phyloP scores from a whole-genome alignment of 2,329 filamentous ascomycete species.

The Aspergillus intermedius region DNA sequence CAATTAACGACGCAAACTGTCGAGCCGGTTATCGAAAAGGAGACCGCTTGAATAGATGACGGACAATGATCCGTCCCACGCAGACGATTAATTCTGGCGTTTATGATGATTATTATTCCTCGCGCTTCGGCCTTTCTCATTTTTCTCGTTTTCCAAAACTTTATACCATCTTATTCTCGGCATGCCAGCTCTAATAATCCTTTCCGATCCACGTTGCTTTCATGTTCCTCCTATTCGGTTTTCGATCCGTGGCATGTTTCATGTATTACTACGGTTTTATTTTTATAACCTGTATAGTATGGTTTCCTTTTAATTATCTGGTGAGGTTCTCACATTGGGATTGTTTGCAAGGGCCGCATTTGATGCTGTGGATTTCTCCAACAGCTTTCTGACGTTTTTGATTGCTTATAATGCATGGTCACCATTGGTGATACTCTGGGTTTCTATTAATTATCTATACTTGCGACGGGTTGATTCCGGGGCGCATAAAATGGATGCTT shows the following conservation, averaged over 20 bases:
- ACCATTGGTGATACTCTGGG: not conserved
- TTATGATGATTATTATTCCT: not conserved
- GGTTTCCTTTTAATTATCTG: not conserved
- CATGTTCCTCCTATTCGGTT: not conserved
- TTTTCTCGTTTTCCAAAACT: not conserved
- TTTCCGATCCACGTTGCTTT: not conserved
- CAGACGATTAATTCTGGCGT: not conserved
- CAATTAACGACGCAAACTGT: not conserved
- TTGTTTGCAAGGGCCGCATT: not conserved
- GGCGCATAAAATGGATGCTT: not conserved
- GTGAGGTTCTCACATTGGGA: not conserved
- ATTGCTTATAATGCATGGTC: not conserved
- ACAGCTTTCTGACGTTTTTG: not conserved
- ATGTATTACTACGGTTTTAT: constrained; percentile 13
- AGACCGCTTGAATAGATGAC: not conserved
- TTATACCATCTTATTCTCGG: not conserved
- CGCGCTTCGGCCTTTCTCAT: not conserved
- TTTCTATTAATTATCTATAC: not conserved
- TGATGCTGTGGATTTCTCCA: not conserved
- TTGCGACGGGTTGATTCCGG: not conserved
- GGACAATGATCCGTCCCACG: not conserved
- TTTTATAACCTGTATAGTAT: not conserved
- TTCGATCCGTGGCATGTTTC: constrained; percentile 1
- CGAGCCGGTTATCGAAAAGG: constrained; percentile 2
- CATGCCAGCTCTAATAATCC: constrained; percentile 7